Percentiles rank a stretch among this genome's conserved stretches.
Evolutionary conservation across 495 filamentous ascomycete species (phyloP).

Genomic region (Bacidia rubella): DNA sequence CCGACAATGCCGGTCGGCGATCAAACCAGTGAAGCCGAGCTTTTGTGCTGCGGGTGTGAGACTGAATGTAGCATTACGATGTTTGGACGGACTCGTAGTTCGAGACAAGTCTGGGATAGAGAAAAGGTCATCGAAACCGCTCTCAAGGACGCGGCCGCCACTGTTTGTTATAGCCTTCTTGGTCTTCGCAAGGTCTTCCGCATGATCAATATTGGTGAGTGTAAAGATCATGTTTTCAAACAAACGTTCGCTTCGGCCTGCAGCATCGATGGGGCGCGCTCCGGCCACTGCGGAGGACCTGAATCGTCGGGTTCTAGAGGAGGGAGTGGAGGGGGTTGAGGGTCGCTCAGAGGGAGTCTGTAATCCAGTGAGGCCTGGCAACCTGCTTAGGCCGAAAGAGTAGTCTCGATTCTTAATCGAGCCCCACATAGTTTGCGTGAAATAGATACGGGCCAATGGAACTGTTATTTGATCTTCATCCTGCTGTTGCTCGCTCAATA

Average conservation of each 20-base stretch:
- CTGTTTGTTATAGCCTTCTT: conserved; percentile 41
- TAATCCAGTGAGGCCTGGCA: conserved; percentile 18
- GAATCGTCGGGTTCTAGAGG: conserved; percentile 28
- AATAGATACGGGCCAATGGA: conserved; percentile 33
- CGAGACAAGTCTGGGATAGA: conserved; percentile 33
- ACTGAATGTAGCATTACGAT: conserved; percentile 25
- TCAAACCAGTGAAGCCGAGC: conserved; percentile 68
- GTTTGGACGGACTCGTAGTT: conserved; percentile 10
- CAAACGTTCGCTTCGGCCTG: conserved; percentile 23
- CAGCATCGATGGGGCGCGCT: conserved; percentile 6
- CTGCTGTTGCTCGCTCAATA: conserved; percentile 21
- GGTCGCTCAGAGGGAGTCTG: conserved; percentile 31
- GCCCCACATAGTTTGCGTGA: conserved; percentile 38
- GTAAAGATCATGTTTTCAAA: conserved; percentile 75
- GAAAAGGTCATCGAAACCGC: conserved; percentile 80
- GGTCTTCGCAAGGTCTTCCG: conserved; percentile 36
- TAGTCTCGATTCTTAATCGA: conserved; percentile 33
- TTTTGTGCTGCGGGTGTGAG: conserved; percentile 36
- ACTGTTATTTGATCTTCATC: conserved; percentile 24
- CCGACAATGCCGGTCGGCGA: conserved; percentile 78
- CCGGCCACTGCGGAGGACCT: conserved; percentile 3
- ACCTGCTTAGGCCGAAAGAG: conserved; percentile 17
- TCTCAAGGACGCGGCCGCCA: conserved; percentile 58
- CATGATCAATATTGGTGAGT: conserved; percentile 43
- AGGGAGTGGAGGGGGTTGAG: conserved; percentile 32